A percentile compares a stretch with the other conserved stretches of the same genome.
Evolutionary conservation across 2,329 filamentous ascomycete genomes (phyloP).

Genomic region (Dactylonectria macrodidyma): DNA sequence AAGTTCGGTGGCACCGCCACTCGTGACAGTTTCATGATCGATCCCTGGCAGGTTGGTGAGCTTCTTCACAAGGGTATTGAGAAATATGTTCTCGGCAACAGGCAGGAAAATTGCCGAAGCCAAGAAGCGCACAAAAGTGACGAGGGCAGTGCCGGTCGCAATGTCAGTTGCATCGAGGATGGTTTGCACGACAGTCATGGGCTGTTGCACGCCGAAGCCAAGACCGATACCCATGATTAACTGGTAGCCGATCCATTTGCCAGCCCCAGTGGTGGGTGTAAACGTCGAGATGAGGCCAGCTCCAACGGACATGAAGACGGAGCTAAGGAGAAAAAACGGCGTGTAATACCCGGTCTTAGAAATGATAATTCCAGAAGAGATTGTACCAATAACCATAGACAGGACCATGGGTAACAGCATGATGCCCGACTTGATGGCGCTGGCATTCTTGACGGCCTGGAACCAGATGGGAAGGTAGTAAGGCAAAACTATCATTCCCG

Average conservation of each 20-base stretch:
- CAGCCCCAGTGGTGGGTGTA: constrained; percentile 49
- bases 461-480: constrained; percentile 64
- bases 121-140: constrained; percentile 52
- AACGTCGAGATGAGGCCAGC: constrained; percentile 61
- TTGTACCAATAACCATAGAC: constrained; percentile 52
- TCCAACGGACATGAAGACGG: constrained; percentile 54
- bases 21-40: constrained; percentile 54
- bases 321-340: constrained; percentile 57
- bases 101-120: constrained; percentile 63
- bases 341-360: constrained; percentile 60
- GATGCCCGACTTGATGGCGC: constrained; percentile 56
- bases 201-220: constrained; percentile 61
- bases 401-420: constrained; percentile 58
- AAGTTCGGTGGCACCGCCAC: constrained; percentile 72
- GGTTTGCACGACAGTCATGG: constrained; percentile 61
- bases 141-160: constrained; percentile 54
- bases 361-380: constrained; percentile 53
- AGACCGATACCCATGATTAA: constrained; percentile 51
- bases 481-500: constrained; percentile 47
- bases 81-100: constrained; percentile 65
- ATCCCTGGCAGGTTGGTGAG: constrained; percentile 54
- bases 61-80: constrained; percentile 60
- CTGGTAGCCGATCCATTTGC: constrained; percentile 62
- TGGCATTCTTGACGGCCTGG: constrained; percentile 58
- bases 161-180: constrained; percentile 45